Percentiles rank a stretch among this genome's conserved stretches.
These are phyloP conservation scores for Auricularia heimuer DNA, from an alignment of 768 basidiomycete species.

Conservation along the genomic window DNA sequence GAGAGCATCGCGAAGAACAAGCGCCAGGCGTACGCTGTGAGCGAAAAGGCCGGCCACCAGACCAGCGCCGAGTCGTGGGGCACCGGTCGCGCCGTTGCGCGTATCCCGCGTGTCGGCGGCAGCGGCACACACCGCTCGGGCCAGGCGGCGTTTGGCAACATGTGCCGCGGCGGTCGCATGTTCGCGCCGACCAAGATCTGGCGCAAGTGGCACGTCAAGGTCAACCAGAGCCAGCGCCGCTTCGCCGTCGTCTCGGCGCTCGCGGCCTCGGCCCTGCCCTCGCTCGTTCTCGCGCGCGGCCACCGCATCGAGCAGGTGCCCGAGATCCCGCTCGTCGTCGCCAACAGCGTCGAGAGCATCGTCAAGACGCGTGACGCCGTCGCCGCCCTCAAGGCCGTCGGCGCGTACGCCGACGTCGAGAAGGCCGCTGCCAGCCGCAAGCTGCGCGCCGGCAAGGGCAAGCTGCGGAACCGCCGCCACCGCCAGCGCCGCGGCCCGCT, in stretches of 20 bases:
- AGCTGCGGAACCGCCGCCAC: constrained; percentile 92
- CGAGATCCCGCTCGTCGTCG: constrained; percentile 91
- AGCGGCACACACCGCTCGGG: constrained; percentile 98
- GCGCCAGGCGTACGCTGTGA: constrained; percentile 93
- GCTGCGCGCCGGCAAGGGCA: constrained; percentile 94
- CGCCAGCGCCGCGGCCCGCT: constrained; percentile 96
- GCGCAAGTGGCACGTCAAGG: constrained; percentile 99
- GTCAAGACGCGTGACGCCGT: constrained; percentile 97
- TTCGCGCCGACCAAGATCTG: constrained; percentile 99
- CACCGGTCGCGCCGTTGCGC: constrained; percentile 99
- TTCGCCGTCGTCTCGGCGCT: constrained; percentile 97
- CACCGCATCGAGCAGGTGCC: constrained; percentile 97
- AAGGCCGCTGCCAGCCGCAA: constrained; percentile 98
- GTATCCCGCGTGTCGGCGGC: constrained; percentile 99
- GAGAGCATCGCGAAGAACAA: constrained; percentile 98
- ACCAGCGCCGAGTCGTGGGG: constrained; percentile 99
- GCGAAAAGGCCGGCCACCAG: constrained; percentile 97
- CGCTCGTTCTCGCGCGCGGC: constrained; percentile 96
- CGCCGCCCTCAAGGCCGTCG: constrained; percentile 78
- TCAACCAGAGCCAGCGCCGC: constrained; percentile 98
- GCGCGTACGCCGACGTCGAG: constrained; percentile 85
- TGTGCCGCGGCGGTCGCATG: constrained; percentile 99
- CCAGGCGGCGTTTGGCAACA: constrained; percentile 99
- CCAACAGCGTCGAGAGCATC: constrained; percentile 71
- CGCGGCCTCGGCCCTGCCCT: constrained; percentile 94